phyloP scores from a whole-genome alignment of 2,329 filamentous ascomycete genomes.

The Trichoderma oligosporum region DNA sequence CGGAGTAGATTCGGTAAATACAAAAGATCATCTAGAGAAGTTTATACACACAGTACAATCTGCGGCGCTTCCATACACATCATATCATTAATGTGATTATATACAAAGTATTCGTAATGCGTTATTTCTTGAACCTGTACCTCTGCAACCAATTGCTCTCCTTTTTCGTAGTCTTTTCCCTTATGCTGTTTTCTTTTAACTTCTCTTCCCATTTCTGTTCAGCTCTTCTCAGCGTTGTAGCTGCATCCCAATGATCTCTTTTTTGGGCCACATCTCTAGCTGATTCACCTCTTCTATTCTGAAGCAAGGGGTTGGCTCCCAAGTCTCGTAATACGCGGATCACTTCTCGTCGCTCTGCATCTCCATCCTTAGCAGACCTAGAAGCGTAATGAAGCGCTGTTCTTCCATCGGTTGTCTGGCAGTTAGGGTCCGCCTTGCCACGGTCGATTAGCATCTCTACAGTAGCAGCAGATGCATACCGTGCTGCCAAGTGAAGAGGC shows the following conservation, averaged over 20 bases:
- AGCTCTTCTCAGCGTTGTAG: constrained; percentile 32
- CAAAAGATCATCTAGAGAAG: background rate
- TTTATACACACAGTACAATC: background rate
- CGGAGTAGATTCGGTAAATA: background rate
- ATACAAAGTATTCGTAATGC: background rate
- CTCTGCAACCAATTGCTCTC: constrained; percentile 10
- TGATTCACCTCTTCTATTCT: constrained; percentile 29
- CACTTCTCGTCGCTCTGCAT: constrained; percentile 32
- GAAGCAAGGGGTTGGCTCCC: constrained; percentile 30
- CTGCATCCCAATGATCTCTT: constrained; percentile 33
- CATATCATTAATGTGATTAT: background rate
- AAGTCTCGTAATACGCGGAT: constrained; percentile 30
- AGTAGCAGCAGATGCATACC: constrained; percentile 29
- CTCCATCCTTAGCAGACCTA: constrained; percentile 29
- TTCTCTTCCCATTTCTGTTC: constrained; percentile 35
- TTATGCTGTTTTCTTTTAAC: background rate
- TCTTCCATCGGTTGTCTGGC: constrained; percentile 29
- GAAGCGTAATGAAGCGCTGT: constrained; percentile 35
- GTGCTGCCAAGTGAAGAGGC: constrained; percentile 32
- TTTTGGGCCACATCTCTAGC: constrained; percentile 33
- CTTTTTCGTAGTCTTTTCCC: constrained; percentile 6
- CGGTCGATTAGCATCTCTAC: constrained; percentile 34
- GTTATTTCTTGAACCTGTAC: constrained; percentile 5
- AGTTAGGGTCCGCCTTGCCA: constrained; percentile 29
- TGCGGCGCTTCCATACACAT: background rate